Evolutionary conservation across 75 land plant species (phyloP).

Genomic region (Adiantum capillusveneris): DNA sequence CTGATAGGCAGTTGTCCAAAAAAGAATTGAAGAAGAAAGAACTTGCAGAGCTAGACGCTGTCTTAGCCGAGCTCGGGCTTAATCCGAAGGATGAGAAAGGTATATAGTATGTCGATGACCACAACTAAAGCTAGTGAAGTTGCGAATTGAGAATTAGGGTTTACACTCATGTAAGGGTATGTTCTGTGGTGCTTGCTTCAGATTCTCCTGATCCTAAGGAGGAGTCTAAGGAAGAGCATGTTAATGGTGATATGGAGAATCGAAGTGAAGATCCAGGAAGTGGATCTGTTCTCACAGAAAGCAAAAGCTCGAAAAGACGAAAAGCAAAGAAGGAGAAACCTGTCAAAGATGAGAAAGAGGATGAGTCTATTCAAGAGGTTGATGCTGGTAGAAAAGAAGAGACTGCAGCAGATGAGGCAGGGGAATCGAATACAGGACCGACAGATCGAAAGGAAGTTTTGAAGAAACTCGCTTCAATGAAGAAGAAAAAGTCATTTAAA

Average conservation of each 20-base stretch:
- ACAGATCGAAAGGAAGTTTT: slow-evolving; percentile 76
- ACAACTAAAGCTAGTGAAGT: background rate
- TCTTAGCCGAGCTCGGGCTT: slow-evolving; percentile 74
- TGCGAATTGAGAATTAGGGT: background rate
- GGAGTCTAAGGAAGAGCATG: slow-evolving; percentile 27
- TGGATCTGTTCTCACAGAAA: slow-evolving; percentile 34
- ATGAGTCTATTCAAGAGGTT: slow-evolving; percentile 25
- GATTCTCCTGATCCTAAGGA: slow-evolving; percentile 18
- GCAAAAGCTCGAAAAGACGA: slow-evolving; percentile 77
- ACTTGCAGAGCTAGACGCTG: slow-evolving; percentile 84
- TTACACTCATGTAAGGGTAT: too few species aligned
- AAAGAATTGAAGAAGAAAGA: slow-evolving; percentile 91
- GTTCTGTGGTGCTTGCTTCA: too few species aligned
- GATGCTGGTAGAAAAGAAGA: slow-evolving; percentile 20
- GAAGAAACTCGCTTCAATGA: slow-evolving; percentile 73
- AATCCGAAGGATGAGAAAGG: slow-evolving; percentile 39
- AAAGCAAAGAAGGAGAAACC: slow-evolving; percentile 85
- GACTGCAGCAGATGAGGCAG: slow-evolving; percentile 22
- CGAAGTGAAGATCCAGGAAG: slow-evolving; percentile 39
- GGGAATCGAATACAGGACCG: slow-evolving; percentile 24
- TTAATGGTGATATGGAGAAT: slow-evolving; percentile 23
- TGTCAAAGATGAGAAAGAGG: slow-evolving; percentile 56
- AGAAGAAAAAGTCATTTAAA: slow-evolving; percentile 81
- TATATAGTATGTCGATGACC: background rate
- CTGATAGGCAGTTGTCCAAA: slow-evolving; percentile 90